Base-by-base conservation (phyloP, 441 rosid genomes). In the Cnidoscolus chayamansa region DNA sequence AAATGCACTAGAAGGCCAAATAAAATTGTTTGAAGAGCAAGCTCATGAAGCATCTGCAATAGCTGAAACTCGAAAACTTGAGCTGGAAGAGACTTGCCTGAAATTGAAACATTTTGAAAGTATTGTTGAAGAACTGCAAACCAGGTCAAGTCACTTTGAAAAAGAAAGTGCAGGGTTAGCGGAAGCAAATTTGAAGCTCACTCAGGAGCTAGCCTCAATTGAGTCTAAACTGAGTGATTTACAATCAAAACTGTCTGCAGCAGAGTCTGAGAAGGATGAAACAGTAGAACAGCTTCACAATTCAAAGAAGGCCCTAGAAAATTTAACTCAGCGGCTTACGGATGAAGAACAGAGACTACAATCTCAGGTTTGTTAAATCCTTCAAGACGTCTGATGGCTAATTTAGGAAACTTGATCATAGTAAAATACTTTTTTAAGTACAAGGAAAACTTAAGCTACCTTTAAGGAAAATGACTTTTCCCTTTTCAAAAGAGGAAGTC, bases 91-190 rank as follows among this genome's bases (percentile, higher is more conserved):
- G 71, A 68, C 88, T 70, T 75, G 83, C 53, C 74, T 47, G 53
- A 88, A 87, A 76, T 15, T 88, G 62, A 89, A 88, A 79, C 84
- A 88, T 60, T 78, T 88, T 64, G 97, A 91, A 83, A 77, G 78
- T 74, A 59, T 81, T 57, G 75, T 86, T 67, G 90, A 89, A 84
- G 96, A 90, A 76, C 83, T 89, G 60, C 80, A 81, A 65, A 79
- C 71, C 67, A 90, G 83, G 79, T 88, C 89, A 45, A 78, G 80
- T 31, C 85, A 77, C 73, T 88, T 85, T 54, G 93, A 90, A 72
- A 90, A 84, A 77, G 93, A 89, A 78, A 89, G 84, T 49, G 90
- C 82, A 66, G 97, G 80, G 40, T 78, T 93, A 72, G 96, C 97
- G 0, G 92, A 84, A 83, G 84, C 87, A 70, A 96, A 96, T 83